Conservation (phyloP, 2,329 filamentous ascomycete species). For the Paecilomyces sp. region DNA sequence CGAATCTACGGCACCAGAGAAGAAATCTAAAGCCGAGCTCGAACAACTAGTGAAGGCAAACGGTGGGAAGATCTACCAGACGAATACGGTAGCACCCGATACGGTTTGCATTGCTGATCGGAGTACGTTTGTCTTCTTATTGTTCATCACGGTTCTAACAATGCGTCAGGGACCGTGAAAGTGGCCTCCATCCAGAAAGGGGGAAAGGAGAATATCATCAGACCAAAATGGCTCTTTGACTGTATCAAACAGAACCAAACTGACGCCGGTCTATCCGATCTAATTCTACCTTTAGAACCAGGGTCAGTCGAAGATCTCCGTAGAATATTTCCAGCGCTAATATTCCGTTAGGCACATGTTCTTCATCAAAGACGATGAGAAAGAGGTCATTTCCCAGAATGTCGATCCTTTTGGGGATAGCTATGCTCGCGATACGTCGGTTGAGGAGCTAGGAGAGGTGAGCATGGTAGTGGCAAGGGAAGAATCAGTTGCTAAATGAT, state of each 20-base stretch:
- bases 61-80: slow-evolving; percentile 73
- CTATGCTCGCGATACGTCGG: slow-evolving; percentile 62
- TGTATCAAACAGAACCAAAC: slow-evolving; percentile 58
- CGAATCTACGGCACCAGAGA: slow-evolving; percentile 61
- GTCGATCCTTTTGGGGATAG: slow-evolving; percentile 77
- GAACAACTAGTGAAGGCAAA: slow-evolving; percentile 76
- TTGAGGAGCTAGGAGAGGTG: slow-evolving; percentile 53
- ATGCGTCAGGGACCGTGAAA: slow-evolving; percentile 54
- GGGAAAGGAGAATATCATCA: slow-evolving; percentile 64
- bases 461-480: slow-evolving; percentile 5
- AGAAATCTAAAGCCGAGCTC: slow-evolving; percentile 70
- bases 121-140: slow-evolving; percentile 31
- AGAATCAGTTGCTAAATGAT: slow-evolving; percentile 1
- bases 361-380: slow-evolving; percentile 53
- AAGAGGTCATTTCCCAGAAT: slow-evolving; percentile 50
- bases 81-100: slow-evolving; percentile 52
- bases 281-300: slow-evolving; percentile 59
- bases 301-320: slow-evolving; percentile 20
- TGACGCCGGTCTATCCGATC: slow-evolving; percentile 46
- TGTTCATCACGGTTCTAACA: not conserved
- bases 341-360: slow-evolving; percentile 61
- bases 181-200: slow-evolving; percentile 75
- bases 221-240: slow-evolving; percentile 76
- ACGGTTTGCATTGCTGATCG: slow-evolving; percentile 76
- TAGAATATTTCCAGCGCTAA: slow-evolving; percentile 3